Conservation (phyloP, 768 basidiomycete genomes). For the Boletus fagicola region DNA sequence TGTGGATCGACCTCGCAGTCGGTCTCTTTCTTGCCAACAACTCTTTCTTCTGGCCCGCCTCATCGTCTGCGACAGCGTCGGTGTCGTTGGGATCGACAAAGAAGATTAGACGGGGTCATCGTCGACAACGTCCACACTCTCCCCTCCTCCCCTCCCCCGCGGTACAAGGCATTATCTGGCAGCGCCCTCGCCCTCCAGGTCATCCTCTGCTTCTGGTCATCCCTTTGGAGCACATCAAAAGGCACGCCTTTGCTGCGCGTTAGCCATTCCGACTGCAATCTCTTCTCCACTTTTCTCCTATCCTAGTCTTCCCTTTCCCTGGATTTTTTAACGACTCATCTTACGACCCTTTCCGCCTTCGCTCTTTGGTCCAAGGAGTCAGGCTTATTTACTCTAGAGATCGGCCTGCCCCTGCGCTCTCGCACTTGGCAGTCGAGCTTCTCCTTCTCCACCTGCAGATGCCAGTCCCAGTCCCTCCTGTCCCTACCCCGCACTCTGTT, state of each 20-base stretch:
- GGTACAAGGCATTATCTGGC: constrained; percentile 22
- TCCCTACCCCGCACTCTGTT: constrained; percentile 60
- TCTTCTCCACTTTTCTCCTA: constrained; percentile 31
- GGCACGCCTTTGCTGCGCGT: constrained; percentile 95
- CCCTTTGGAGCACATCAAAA: constrained; percentile 53
- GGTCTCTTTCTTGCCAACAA: constrained; percentile 40
- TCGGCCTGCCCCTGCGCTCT: constrained; percentile 41
- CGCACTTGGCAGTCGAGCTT: constrained; percentile 44
- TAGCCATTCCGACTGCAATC: constrained; percentile 49
- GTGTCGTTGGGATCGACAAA: constrained; percentile 40
- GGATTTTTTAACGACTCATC: constrained; percentile 58
- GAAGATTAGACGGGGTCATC: constrained; percentile 32
- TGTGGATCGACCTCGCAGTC: constrained; percentile 48
- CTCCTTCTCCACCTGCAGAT: constrained; percentile 57
- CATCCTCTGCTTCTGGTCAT: constrained; percentile 24
- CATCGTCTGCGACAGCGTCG: constrained; percentile 44
- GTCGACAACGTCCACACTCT: constrained; percentile 21
- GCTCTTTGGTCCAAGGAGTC: constrained; percentile 41
- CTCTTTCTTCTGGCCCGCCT: constrained; percentile 32
- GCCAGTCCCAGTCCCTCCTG: constrained; percentile 81
- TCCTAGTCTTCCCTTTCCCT: constrained; percentile 25
- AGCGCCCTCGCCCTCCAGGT: constrained; percentile 21
- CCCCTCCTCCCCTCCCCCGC: constrained; percentile 3
- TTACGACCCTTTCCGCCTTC: constrained; percentile 56
- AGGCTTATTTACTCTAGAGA: constrained; percentile 41